Conservation (phyloP, 148 eudicot genomes). For the Limonium bicolor region DNA sequence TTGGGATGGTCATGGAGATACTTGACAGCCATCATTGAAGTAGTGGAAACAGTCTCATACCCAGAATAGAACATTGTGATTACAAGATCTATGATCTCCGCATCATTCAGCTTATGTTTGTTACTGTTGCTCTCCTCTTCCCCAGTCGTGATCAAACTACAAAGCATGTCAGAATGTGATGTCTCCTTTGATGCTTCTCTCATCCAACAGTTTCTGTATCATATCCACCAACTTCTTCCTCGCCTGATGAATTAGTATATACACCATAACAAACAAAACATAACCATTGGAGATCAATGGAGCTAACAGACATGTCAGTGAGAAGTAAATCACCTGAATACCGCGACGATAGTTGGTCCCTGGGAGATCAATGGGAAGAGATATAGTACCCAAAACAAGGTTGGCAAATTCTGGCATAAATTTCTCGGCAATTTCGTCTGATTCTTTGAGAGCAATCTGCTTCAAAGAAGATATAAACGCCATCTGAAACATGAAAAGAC, state of each 20-base stretch:
- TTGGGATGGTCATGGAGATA: slow-evolving; percentile 97
- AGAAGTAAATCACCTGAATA: slow-evolving; percentile 37
- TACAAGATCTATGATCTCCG: slow-evolving; percentile 89
- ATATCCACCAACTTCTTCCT: slow-evolving; percentile 58
- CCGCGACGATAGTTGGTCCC: slow-evolving; percentile 69
- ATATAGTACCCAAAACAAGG: slow-evolving; percentile 80
- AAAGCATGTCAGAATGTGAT: slow-evolving; percentile 53
- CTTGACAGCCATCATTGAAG: slow-evolving; percentile 99
- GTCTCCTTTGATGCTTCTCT: slow-evolving; percentile 43
- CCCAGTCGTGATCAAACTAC: slow-evolving; percentile 33
- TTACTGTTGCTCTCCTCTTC: slow-evolving; percentile 36
- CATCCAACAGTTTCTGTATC: slow-evolving; percentile 39
- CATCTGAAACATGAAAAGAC: slow-evolving; percentile 37
- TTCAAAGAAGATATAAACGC: slow-evolving; percentile 74
- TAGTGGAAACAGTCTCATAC: slow-evolving; percentile 94
- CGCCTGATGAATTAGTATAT: slow-evolving; percentile 31
- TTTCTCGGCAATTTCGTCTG: slow-evolving; percentile 29
- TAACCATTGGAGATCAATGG: not conserved
- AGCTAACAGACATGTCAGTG: too few species aligned
- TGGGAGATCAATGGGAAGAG: slow-evolving; percentile 89
- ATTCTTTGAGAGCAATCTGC: slow-evolving; percentile 66
- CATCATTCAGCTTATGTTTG: slow-evolving; percentile 59
- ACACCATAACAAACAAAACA: not conserved
- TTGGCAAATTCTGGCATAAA: slow-evolving; percentile 88
- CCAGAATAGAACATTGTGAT: slow-evolving; percentile 94